phyloP scores from a whole-genome alignment of 305 asterid species.

The Fraxinus albicans region DNA sequence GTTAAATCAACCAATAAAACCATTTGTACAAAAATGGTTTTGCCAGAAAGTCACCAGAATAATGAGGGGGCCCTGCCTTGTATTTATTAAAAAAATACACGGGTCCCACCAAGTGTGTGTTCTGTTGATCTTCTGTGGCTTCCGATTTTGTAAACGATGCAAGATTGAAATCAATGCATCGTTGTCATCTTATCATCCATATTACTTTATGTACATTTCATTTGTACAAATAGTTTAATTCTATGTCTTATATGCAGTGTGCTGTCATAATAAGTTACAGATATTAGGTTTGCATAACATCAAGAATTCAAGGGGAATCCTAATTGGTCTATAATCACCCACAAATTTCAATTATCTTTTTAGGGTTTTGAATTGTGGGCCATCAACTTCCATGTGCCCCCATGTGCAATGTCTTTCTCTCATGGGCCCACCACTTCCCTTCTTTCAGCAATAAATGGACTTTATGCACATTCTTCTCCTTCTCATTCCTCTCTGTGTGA shows the following conservation, averaged over 20 bases:
- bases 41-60: too few species aligned
- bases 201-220: too few species aligned
- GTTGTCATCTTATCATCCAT: too few species aligned
- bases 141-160: too few species aligned
- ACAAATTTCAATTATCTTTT: constrained; percentile 17
- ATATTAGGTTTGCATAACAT: constrained; percentile 46
- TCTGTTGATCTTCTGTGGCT: too few species aligned
- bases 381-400: constrained; percentile 73
- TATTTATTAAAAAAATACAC: too few species aligned
- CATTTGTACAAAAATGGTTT: too few species aligned
- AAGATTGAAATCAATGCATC: too few species aligned
- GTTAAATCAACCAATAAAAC: too few species aligned
- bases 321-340: constrained; percentile 19
- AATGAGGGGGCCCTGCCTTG: too few species aligned
- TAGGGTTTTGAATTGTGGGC: constrained; percentile 61
- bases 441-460: constrained; percentile 63
- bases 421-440: constrained; percentile 60
- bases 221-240: too few species aligned
- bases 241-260: constrained; percentile 9
- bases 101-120: too few species aligned
- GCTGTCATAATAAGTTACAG: constrained; percentile 36
- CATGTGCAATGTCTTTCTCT: constrained; percentile 85
- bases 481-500: constrained; percentile 9
- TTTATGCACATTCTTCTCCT: constrained; percentile 43
- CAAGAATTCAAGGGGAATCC: constrained; percentile 11